phyloP scores from a whole-genome alignment of 176 grass and related monocot genomes.

The Musa beccarii region DNA sequence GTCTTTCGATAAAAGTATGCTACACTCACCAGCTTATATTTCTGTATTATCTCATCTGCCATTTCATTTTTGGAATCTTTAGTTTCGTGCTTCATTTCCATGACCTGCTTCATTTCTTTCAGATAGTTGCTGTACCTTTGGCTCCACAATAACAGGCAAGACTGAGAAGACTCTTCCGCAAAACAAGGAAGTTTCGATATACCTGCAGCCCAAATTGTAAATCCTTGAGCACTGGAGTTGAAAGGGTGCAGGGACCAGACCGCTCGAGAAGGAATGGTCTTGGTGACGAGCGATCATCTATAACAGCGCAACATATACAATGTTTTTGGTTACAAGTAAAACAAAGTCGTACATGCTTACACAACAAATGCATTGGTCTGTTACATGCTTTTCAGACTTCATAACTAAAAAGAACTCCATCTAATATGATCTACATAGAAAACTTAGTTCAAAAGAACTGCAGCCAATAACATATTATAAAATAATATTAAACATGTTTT shows the following conservation, averaged over 20 bases:
- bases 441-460: too few species aligned
- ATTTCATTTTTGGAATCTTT: constrained; percentile 15
- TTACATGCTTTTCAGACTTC: too few species aligned
- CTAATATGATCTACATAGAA: too few species aligned
- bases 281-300: too few species aligned
- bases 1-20: not conserved
- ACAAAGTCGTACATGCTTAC: too few species aligned
- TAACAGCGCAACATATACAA: too few species aligned
- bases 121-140: constrained; percentile 15
- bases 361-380: too few species aligned
- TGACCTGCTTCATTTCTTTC: constrained; percentile 12
- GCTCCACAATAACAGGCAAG: constrained; percentile 23
- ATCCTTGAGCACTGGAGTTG: not conserved
- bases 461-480: too few species aligned
- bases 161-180: not conserved
- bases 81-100: not conserved
- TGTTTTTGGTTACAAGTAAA: too few species aligned
- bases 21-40: constrained; percentile 42
- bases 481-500: too few species aligned
- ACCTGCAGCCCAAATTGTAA: constrained; percentile 15
- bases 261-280: not conserved
- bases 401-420: too few species aligned
- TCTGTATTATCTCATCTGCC: constrained; percentile 30
- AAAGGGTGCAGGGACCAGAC: not conserved
- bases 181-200: constrained; percentile 36